Evolutionary conservation across 2,329 filamentous ascomycete species (phyloP).

Genomic region (Ramularia collo-cygni): DNA sequence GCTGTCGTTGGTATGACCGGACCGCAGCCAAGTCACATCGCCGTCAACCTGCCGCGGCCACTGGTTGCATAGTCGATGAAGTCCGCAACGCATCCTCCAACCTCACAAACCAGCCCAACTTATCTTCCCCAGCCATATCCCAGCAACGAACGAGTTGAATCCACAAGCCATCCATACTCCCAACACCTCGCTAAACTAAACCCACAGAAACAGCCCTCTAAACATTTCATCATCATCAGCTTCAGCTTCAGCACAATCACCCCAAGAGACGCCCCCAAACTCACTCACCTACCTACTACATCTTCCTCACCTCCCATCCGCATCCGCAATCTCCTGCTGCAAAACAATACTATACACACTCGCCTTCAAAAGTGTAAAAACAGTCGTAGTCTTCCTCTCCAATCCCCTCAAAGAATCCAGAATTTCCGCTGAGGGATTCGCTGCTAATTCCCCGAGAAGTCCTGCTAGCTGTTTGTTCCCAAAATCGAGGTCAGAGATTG

Average conservation of each 20-base stretch:
- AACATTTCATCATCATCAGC: not conserved
- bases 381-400: slow-evolving; percentile 88
- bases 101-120: too few species aligned
- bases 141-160: too few species aligned
- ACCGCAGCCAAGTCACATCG: too few species aligned
- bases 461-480: slow-evolving; percentile 42
- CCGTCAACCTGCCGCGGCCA: too few species aligned
- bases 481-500: slow-evolving; percentile 13
- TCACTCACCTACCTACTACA: too few species aligned
- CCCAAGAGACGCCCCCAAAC: too few species aligned
- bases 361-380: slow-evolving; percentile 93
- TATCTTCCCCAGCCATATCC: too few species aligned
- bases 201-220: not conserved
- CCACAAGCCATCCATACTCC: too few species aligned
- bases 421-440: slow-evolving; percentile 60
- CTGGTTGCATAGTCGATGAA: too few species aligned
- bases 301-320: slow-evolving; percentile 31
- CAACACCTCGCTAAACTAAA: too few species aligned
- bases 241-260: not conserved
- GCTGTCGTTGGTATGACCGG: too few species aligned
- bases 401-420: slow-evolving; percentile 79
- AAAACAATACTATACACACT: slow-evolving; percentile 98
- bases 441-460: slow-evolving; percentile 61
- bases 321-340: slow-evolving; percentile 89
- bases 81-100: too few species aligned